A percentile compares a stretch with the other conserved stretches of the same genome.
Conservation (phyloP, 2,329 filamentous ascomycete species). For the Cryphonectria nitschkei region DNA sequence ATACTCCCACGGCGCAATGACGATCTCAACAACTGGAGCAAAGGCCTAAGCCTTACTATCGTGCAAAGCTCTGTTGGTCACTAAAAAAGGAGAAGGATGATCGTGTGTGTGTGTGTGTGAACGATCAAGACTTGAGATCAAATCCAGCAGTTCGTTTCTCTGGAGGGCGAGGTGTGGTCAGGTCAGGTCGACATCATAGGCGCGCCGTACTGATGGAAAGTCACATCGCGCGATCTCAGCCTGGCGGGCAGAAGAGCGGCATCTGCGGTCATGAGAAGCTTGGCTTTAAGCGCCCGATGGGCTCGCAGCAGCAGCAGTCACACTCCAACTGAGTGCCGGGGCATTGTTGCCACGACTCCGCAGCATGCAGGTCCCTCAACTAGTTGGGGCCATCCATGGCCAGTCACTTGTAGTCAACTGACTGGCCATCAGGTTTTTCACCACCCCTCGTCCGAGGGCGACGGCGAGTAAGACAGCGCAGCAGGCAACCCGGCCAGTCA, state of each 20-base stretch:
- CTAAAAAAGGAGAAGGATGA: background rate
- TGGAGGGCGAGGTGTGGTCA: background rate
- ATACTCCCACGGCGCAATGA: constrained; percentile 1
- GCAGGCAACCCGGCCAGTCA: constrained; percentile 6
- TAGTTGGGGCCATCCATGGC: background rate
- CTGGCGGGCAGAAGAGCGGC: background rate
- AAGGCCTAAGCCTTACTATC: background rate
- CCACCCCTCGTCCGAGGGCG: background rate
- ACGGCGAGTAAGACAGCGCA: constrained; percentile 12
- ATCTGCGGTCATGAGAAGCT: background rate
- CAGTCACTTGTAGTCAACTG: background rate
- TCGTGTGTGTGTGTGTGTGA: background rate
- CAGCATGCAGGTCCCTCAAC: background rate
- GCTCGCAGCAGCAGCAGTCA: constrained; percentile 3
- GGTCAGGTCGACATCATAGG: constrained; percentile 7
- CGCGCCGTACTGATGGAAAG: constrained; percentile 2
- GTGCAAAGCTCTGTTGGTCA: background rate
- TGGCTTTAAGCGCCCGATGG: background rate
- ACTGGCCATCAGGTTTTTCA: background rate
- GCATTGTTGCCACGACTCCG: background rate
- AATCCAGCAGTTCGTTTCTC: background rate
- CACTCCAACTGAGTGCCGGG: background rate
- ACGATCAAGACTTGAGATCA: background rate
- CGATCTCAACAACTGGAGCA: background rate
- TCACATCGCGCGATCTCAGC: constrained; percentile 3